Base-by-base conservation (phyloP, 495 filamentous ascomycete genomes). In the Chaetomium tenue region DNA sequence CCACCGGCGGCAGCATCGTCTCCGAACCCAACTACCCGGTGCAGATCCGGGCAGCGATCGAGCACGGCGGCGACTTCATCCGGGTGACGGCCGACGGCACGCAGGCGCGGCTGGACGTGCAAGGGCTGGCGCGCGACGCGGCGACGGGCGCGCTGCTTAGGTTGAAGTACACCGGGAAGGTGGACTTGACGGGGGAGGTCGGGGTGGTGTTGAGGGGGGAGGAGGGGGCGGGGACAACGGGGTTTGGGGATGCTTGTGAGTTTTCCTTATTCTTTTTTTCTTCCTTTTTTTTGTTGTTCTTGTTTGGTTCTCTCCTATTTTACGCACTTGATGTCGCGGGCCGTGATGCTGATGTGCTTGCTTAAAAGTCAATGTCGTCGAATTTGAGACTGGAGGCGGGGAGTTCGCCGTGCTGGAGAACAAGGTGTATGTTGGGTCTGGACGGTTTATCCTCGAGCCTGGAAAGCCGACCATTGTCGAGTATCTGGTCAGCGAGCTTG, bases 401-500 rank as follows among this genome's bases (percentile, higher is more conserved):
- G 77, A 76, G 63, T 75, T 87, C 60, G 83, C 78, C 55, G 78
- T 67, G 4, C 72, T 88, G 39, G 80, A 85, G 62, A 69, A 72
- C 66, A 78, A 84, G 61, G 74, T 82, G 9, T 88, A 81, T 64
- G 83, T 86, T 39, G 84, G 75, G 5, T 76, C 79, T 44, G 85
- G 84, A 16, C 75, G 77, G 11, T 87, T 88, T 70, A 74, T 81
- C 26, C 53, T 84, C 22, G 81, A 85, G 72, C 57, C 71, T 40
- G 85, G 82, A 15, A 82, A 86, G 74, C 77, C 81, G 1, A 58
- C 76, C 5, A 72, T 80, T 42, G 84, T 87, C 22, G 84, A 87
- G 76, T 87, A 87, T 69, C 80, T 82, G 70, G 77, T 88, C 67
- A 82, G 83, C 65, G 81, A 85, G 75, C 82, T 85, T 42, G 61